phyloP scores from a whole-genome alignment of 495 filamentous ascomycete genomes.

The Polyplosphaeria fusca region DNA sequence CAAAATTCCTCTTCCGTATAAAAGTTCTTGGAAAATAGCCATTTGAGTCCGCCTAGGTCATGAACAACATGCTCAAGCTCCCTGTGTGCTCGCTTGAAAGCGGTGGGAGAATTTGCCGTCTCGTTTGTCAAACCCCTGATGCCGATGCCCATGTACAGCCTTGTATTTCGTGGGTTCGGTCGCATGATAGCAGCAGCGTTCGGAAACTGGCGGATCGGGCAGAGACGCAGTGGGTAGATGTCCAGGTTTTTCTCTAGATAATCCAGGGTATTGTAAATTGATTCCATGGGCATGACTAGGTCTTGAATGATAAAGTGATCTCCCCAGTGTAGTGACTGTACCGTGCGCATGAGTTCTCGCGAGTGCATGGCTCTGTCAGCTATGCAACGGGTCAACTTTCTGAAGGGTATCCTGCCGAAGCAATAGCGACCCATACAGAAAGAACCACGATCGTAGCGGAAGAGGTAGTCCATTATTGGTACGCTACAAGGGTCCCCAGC shows the following conservation, averaged over 20 bases:
- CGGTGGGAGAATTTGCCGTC: conserved; percentile 13
- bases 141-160: conserved; percentile 51
- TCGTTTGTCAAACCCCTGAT: conserved; percentile 48
- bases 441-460: conserved; percentile 59
- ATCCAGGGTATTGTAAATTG: conserved; percentile 46
- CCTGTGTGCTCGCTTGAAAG: conserved; percentile 58
- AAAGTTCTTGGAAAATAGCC: conserved; percentile 58
- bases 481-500: conserved; percentile 37
- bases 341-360: conserved; percentile 36
- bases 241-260: conserved; percentile 44
- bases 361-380: conserved; percentile 26
- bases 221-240: conserved; percentile 59
- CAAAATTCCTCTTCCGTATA: conserved; percentile 57
- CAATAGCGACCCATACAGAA: conserved; percentile 57
- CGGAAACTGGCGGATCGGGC: conserved; percentile 40
- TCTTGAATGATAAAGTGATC: conserved; percentile 56
- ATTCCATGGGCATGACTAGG: conserved; percentile 49
- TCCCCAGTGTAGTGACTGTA: conserved; percentile 49
- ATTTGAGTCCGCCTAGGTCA: conserved; percentile 63
- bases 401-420: conserved; percentile 52
- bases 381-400: conserved; percentile 49
- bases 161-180: conserved; percentile 22
- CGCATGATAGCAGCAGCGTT: not conserved
- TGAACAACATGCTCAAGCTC: conserved; percentile 61
- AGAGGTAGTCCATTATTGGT: conserved; percentile 56